Conservation (phyloP, 2,329 filamentous ascomycete genomes). For the Alternaria conjuncta region DNA sequence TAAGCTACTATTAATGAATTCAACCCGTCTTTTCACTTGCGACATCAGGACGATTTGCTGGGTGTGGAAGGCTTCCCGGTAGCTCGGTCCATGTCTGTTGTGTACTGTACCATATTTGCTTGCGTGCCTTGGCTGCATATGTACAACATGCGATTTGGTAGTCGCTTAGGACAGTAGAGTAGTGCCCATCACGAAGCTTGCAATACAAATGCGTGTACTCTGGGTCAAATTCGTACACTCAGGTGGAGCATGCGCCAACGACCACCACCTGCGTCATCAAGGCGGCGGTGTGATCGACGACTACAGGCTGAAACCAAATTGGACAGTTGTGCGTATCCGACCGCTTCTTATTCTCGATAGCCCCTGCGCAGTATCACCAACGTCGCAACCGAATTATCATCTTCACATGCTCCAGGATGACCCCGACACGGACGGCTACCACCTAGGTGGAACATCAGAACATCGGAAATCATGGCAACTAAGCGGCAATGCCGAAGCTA, state of each 20-base stretch:
- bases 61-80: not conserved
- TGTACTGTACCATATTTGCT: slow-evolving; percentile 4
- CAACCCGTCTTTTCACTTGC: not conserved
- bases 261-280: not conserved
- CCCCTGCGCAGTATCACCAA: slow-evolving; percentile 2
- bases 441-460: not conserved
- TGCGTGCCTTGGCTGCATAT: slow-evolving; percentile 25
- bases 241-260: not conserved
- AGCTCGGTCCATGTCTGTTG: slow-evolving; percentile 8
- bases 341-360: not conserved
- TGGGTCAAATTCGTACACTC: not conserved
- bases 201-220: not conserved
- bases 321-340: not conserved
- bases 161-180: slow-evolving; percentile 7
- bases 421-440: not conserved
- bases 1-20: slow-evolving; percentile 20
- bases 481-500: slow-evolving; percentile 1
- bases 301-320: not conserved
- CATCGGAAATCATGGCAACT: not conserved
- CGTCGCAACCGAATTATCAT: slow-evolving; percentile 1
- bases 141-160: slow-evolving; percentile 20
- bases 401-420: not conserved
- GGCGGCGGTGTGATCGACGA: not conserved
- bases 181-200: not conserved
- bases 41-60: not conserved